A percentile compares a stretch with the other conserved stretches of the same genome.
These are phyloP conservation scores for Arthrobotrys sinensis DNA, from an alignment of 2,329 filamentous ascomycete species.

Conservation along the genomic window DNA sequence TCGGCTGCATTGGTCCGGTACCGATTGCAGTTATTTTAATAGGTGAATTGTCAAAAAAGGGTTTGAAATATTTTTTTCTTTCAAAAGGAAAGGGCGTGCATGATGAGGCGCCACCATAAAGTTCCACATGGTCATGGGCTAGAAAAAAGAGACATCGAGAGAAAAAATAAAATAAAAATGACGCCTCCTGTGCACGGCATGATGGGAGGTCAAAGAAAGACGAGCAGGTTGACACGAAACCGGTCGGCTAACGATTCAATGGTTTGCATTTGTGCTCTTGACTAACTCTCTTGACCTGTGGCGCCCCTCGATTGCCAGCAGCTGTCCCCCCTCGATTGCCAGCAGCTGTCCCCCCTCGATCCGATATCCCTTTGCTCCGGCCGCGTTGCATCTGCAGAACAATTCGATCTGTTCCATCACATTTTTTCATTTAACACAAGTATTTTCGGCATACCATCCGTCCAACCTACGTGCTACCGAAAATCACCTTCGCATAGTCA, in stretches of 20 bases:
- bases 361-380: slow-evolving; percentile 19
- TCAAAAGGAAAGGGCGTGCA: slow-evolving; percentile 20
- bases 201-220: slow-evolving; percentile 4
- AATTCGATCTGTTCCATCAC: slow-evolving; percentile 29
- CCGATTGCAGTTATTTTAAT: slow-evolving; percentile 10
- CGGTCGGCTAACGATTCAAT: slow-evolving; percentile 9
- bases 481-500: slow-evolving; percentile 15
- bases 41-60: slow-evolving; percentile 9
- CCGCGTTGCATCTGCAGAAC: slow-evolving; percentile 38
- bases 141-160: not conserved
- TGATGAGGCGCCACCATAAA: slow-evolving; percentile 37
- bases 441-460: slow-evolving; percentile 28
- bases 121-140: slow-evolving; percentile 20
- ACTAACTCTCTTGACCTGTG: not conserved
- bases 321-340: not conserved
- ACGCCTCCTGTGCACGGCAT: slow-evolving; percentile 59
- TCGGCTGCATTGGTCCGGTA: slow-evolving; percentile 7
- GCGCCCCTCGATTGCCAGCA: not conserved
- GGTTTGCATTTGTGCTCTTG: not conserved
- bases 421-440: slow-evolving; percentile 10
- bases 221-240: slow-evolving; percentile 35
- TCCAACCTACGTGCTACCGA: slow-evolving; percentile 25
- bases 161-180: slow-evolving; percentile 35
- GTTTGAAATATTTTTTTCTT: not conserved
- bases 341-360: slow-evolving; percentile 4